Evolutionary conservation across 345 rosid species (phyloP).

Genomic region (Lepidium sativum): DNA sequence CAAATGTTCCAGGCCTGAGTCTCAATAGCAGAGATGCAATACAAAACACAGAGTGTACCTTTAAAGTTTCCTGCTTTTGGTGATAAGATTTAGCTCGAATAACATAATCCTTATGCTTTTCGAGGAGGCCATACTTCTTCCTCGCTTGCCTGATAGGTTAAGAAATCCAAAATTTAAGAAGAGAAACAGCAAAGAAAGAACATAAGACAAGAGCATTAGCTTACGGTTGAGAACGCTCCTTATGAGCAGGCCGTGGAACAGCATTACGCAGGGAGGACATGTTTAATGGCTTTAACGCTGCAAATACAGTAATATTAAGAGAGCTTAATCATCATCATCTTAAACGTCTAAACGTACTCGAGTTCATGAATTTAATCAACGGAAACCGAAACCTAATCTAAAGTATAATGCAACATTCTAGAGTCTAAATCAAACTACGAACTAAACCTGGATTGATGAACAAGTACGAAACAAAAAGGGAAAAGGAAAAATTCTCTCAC

Average conservation of each 20-base stretch:
- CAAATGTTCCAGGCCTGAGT: not conserved
- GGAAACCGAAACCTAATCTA: not conserved
- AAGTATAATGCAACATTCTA: not conserved
- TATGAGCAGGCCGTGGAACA: slow-evolving; percentile 58
- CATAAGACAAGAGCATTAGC: slow-evolving; percentile 15
- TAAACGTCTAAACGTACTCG: not conserved
- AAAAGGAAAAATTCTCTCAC: not conserved
- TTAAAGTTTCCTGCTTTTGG: slow-evolving; percentile 53
- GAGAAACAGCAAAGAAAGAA: not conserved
- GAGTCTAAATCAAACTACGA: not conserved
- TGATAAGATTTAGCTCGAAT: slow-evolving; percentile 67
- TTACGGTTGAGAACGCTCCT: slow-evolving; percentile 89
- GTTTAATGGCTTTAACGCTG: slow-evolving; percentile 18
- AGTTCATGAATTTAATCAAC: not conserved
- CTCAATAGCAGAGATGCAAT: not conserved
- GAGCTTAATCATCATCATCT: not conserved
- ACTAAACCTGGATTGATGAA: not conserved
- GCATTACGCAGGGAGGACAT: slow-evolving; percentile 83
- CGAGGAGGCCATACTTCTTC: slow-evolving; percentile 71
- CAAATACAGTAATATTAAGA: not conserved
- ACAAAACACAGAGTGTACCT: slow-evolving; percentile 21
- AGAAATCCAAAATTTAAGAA: not conserved
- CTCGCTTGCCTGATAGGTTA: slow-evolving; percentile 41
- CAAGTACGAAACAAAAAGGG: not conserved
- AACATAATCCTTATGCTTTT: slow-evolving; percentile 90